Evolutionary conservation across 371 early-diverging fungal species (phyloP), one percentile per base, ranked within the genome.

Genomic region (Mortierella sp.): DNA sequence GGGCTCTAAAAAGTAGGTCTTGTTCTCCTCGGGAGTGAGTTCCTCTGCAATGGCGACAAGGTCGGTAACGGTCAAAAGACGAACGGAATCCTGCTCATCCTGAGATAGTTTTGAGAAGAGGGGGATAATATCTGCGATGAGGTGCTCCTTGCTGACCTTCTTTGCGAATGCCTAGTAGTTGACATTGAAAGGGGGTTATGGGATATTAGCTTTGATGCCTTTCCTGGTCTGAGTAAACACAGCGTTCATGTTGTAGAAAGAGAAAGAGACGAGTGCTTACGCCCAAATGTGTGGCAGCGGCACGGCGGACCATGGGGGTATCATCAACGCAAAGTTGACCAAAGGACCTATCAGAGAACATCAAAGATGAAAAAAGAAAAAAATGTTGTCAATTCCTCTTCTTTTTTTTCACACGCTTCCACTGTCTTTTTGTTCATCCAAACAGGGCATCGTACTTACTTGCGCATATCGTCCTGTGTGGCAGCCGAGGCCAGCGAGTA

Each of bases 231-330:
- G 21, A 21, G 5, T 21, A 18, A 1, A 5, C 4, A 16, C 4
- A 16, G 51, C 21, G 51, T 51, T 51, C 7, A 16, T 38, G 35
- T 14, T 35, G 32, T 14, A 1, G 65, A 65, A 65, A 12, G 18
- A 51, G 32, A 18, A 21, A 51, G 18, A 18, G 65, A 35, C 0
- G 18, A 32, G 11, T 16, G 5, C 91, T 87, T 91, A 96, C 96
- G 70, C 94, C 93, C 48, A 99, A 90, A 78, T 97, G 93, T 21
- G 96, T 96, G 58, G 98, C 96, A 14, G 98, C 97, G 4, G 98
- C 95, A 79, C 99, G 93, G 79, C 99, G 94, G 78, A 98, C 99
- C 99, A 99, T 99, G 18, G 99, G 99, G 35, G 98, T 98, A 65
- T 97, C 97, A 87, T 99, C 99, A 77, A 93, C 89, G 84, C 96